Evolutionary conservation across 305 asterid species (phyloP), one percentile per base, ranked within the genome.

Genomic region (Caryopteris hybrid): DNA sequence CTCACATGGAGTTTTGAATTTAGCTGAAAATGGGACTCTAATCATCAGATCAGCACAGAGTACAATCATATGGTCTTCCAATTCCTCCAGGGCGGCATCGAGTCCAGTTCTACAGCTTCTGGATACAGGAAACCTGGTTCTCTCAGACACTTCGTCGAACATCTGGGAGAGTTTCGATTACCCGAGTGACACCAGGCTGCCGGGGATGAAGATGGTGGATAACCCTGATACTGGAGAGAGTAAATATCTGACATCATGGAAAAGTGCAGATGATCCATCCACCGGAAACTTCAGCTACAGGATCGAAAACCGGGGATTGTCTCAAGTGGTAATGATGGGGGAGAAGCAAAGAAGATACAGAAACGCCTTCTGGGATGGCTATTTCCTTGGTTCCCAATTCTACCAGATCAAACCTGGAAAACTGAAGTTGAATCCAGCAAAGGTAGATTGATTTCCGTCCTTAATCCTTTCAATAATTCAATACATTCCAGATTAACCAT

Each of bases 161-260:
- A 72, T 27, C 8, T 72, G 77, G 77, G 72, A 72, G 77, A 64
- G 72, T 29, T 72, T 72, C 8, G 71, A 71, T 55, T 22, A 54
- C 22, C 76, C 76, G 2, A 51, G 59, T 3, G 66, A 63, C 60
- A 63, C 71, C 29, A 33, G 74, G 17, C 18, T 69, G 6, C 31
- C 74, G 1, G 74, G 74, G 8, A 58, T 46, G 67, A 58, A 14
- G 52, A 29, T 69, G 27, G 31, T 21, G 67, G 33, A 34, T 0
- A 65, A 68, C 21, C 34, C 31, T n/a, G 57, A 43, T 20, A 6
- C 7, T 21, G 59, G 42, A 43, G 16, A 18, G 6, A 13, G 50
- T 54, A 63, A 16, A 34, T 46, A 71, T 16, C 6, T 64, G 52
- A 63, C 66, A 1, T 56, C 76, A 43, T 71, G 71, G 71, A 63